A percentile compares a stretch with the other conserved stretches of the same genome.
These are phyloP conservation scores for Scheffersomyces parashehatae DNA, from an alignment of 1,139 yeast species.

Conservation along the genomic window DNA sequence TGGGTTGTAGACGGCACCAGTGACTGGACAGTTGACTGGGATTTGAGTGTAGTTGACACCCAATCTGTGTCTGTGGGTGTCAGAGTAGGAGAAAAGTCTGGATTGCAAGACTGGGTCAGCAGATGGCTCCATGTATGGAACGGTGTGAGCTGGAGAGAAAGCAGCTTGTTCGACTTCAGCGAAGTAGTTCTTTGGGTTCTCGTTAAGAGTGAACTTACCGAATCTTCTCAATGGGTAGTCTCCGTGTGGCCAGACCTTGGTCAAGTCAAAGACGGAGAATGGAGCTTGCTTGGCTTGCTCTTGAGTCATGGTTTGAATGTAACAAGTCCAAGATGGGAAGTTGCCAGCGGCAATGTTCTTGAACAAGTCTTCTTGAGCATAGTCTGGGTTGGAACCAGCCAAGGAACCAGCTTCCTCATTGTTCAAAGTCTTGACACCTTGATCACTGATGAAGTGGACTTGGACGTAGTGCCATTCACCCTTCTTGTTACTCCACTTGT, in stretches of 20 bases:
- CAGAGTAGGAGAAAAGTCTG: conserved; percentile 81
- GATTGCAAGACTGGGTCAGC: conserved; percentile 89
- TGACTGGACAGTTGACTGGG: conserved; percentile 69
- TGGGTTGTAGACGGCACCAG: conserved; percentile 54
- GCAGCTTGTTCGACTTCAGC: conserved; percentile 85
- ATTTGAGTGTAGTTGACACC: conserved; percentile 72
- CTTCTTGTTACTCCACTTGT: conserved; percentile 64
- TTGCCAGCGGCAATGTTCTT: conserved; percentile 59
- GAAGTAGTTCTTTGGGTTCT: conserved; percentile 75
- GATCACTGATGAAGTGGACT: conserved; percentile 62
- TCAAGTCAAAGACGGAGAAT: conserved; percentile 66
- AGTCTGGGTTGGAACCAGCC: conserved; percentile 65
- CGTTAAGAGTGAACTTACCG: conserved; percentile 68
- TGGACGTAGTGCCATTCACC: conserved; percentile 69
- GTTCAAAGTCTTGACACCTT: conserved; percentile 58
- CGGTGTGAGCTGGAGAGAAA: conserved; percentile 80
- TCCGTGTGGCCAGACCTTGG: conserved; percentile 80
- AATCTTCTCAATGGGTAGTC: conserved; percentile 75
- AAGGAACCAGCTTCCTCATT: conserved; percentile 58
- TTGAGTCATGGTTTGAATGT: conserved; percentile 72
- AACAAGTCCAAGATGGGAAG: conserved; percentile 64
- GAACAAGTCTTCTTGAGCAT: conserved; percentile 58
- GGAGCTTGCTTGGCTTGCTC: conserved; percentile 63
- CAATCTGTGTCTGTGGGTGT: conserved; percentile 68
- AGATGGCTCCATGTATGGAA: conserved; percentile 81